Evolutionary conservation across 163 green algal genomes (phyloP).

Genomic region (Chlorella variabilis): DNA sequence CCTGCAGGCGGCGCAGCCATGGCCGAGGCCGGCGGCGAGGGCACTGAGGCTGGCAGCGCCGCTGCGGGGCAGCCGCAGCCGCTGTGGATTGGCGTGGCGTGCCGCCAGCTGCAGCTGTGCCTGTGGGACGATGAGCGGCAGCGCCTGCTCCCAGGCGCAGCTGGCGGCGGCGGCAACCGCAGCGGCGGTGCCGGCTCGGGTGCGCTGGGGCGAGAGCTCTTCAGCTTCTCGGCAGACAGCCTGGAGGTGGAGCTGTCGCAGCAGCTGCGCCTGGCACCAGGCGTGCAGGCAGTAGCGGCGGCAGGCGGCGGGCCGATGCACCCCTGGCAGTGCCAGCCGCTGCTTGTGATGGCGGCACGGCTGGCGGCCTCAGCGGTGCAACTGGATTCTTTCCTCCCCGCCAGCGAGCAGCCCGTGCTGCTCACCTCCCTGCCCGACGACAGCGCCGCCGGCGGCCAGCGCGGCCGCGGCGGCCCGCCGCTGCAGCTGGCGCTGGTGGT

Average conservation of each 20-base stretch:
- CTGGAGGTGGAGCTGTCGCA: background rate
- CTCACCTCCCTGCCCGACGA: constrained; percentile 8
- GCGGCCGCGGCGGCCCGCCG: background rate
- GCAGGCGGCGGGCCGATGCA: background rate
- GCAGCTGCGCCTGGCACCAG: constrained; percentile 1
- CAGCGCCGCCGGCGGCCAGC: background rate
- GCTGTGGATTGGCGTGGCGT: background rate
- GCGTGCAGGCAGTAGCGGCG: background rate
- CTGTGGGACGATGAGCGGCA: constrained; percentile 62
- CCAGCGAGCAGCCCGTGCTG: constrained; percentile 46
- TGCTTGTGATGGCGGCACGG: background rate
- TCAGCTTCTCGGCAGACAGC: constrained; percentile 3
- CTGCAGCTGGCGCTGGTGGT: background rate
- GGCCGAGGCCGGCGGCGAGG: too few relatives aligned
- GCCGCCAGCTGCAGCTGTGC: constrained; percentile 45
- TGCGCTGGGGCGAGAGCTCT: background rate
- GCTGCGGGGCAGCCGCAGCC: background rate
- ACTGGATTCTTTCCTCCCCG: constrained; percentile 36
- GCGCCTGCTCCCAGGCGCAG: constrained; percentile 22
- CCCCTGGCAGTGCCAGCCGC: constrained; percentile 11
- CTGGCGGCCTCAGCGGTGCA: constrained; percentile 28
- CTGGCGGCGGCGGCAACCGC: background rate
- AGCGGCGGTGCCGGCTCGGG: background rate
- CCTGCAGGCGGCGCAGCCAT: background rate
- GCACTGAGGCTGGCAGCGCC: background rate